Conservation (phyloP, 169 alveolate species). For the Miamiensis avidus region DNA sequence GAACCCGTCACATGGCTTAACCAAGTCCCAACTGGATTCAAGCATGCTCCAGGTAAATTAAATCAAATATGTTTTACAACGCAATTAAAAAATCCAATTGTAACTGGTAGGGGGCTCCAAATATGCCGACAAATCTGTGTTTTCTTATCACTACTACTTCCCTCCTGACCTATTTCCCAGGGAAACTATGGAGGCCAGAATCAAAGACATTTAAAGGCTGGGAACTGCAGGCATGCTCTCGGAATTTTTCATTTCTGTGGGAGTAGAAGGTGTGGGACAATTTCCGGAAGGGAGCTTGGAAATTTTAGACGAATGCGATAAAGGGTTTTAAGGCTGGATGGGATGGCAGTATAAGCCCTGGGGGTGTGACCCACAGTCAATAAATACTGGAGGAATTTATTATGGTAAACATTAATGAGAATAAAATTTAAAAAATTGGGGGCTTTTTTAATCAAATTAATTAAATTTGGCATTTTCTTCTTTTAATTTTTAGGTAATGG, state of each 20-base stretch:
- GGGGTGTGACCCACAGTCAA: background rate
- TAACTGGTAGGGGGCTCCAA: too few species aligned
- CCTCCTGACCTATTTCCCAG: slow-evolving; percentile 4
- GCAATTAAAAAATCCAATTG: too few species aligned
- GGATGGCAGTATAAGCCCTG: slow-evolving; percentile 12
- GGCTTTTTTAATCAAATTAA: background rate
- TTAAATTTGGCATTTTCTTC: background rate
- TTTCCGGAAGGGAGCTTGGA: background rate
- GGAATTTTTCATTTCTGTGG: background rate
- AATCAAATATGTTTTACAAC: too few species aligned
- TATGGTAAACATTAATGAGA: too few species aligned
- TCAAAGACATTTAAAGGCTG: slow-evolving; percentile 2
- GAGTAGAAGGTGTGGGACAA: background rate
- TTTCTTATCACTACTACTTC: slow-evolving; percentile 15
- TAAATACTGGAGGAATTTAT: background rate
- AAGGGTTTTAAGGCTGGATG: background rate
- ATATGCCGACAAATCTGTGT: slow-evolving; percentile 10
- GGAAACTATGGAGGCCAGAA: background rate
- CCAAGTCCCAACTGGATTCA: slow-evolving; percentile 6
- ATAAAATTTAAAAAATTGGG: too few species aligned
- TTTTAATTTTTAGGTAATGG: background rate
- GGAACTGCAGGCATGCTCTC: background rate
- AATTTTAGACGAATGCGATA: slow-evolving; percentile 6
- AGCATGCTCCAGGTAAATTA: slow-evolving; percentile 27
- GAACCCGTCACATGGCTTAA: slow-evolving; percentile 35